Evolutionary conservation across 768 basidiomycete species (phyloP).

Genomic region (Coprinellus micaceus): DNA sequence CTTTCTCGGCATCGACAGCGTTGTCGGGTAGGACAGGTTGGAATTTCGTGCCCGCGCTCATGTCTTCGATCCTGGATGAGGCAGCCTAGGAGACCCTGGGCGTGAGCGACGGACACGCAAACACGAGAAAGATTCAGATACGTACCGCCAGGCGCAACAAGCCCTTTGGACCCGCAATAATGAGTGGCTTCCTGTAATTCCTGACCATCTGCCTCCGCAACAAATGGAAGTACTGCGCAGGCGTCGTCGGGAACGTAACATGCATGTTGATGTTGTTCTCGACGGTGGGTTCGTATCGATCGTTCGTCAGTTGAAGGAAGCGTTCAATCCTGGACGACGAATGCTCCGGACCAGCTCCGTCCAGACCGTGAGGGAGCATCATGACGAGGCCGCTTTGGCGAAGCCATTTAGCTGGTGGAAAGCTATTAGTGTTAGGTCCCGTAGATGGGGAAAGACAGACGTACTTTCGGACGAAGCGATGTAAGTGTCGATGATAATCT

Average conservation of each 20-base stretch:
- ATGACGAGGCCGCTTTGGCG: conserved; percentile 87
- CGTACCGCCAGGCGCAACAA: conserved; percentile 72
- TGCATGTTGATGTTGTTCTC: conserved; percentile 75
- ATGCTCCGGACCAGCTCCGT: conserved; percentile 93
- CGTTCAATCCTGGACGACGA: conserved; percentile 86
- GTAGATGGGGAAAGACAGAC: too few species aligned
- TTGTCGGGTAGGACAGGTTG: conserved; percentile 63
- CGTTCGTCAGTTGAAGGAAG: conserved; percentile 88
- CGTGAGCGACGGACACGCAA: too few species aligned
- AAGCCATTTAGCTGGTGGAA: conserved; percentile 77
- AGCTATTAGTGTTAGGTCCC: not conserved
- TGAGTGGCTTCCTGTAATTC: conserved; percentile 82
- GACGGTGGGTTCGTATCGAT: conserved; percentile 42
- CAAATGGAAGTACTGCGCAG: conserved; percentile 91
- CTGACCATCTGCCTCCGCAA: conserved; percentile 81
- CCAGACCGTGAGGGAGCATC: conserved; percentile 84
- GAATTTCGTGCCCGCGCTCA: conserved; percentile 60
- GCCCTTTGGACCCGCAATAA: conserved; percentile 84
- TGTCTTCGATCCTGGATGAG: conserved; percentile 59
- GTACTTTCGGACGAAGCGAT: conserved; percentile 79
- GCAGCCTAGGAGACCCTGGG: conserved; percentile 53
- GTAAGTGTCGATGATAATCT: conserved; percentile 85
- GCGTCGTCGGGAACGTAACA: conserved; percentile 81
- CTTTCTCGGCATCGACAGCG: conserved; percentile 28
- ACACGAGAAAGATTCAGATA: too few species aligned